Conservation (phyloP, 179 eudicot genomes). For the Silene noctiflora region DNA sequence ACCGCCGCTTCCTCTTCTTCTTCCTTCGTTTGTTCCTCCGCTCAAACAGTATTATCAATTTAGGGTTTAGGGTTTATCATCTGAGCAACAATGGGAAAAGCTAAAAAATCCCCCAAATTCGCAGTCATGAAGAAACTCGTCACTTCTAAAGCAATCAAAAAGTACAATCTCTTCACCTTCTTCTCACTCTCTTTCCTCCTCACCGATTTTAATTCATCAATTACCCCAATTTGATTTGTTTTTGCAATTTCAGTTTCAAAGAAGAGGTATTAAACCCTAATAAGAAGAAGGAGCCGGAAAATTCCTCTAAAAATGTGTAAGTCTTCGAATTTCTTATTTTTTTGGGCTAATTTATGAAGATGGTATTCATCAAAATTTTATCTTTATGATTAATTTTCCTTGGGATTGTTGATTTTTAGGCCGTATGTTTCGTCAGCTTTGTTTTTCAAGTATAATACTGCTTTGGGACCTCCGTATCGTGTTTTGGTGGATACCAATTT, state of each 20-base stretch:
- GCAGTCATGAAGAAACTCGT: constrained; percentile 86
- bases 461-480: constrained; percentile 87
- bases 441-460: constrained; percentile 83
- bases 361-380: constrained; percentile 8
- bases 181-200: not conserved
- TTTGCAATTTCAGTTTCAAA: constrained; percentile 49
- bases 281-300: constrained; percentile 62
- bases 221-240: not conserved
- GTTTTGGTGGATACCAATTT: constrained; percentile 96
- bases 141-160: constrained; percentile 70
- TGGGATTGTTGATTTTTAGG: constrained; percentile 38
- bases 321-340: constrained; percentile 12
- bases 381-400: not conserved
- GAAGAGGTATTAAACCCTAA: constrained; percentile 74
- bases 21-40: not conserved
- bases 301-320: constrained; percentile 85
- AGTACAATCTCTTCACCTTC: constrained; percentile 28
- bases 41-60: not conserved
- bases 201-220: not conserved
- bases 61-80: constrained; percentile 31
- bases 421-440: constrained; percentile 85
- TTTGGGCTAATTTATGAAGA: not conserved
- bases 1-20: constrained; percentile 2
- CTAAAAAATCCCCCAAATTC: constrained; percentile 79
- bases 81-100: constrained; percentile 61